These are phyloP conservation scores for Inga laurina DNA, from an alignment of 306 rosid genomes.

Conservation along the genomic window DNA sequence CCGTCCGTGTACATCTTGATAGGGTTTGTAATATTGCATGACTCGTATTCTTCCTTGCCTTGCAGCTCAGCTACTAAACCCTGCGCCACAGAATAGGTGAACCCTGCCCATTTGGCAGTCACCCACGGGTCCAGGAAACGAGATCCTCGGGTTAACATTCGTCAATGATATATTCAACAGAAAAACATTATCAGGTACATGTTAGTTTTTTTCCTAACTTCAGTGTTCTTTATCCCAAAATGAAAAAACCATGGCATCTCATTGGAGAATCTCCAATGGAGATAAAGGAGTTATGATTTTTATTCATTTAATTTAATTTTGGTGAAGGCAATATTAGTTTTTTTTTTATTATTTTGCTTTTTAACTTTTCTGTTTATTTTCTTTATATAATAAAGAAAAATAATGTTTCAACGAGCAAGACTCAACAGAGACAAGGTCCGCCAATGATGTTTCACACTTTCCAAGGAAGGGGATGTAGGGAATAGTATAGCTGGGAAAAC, in stretches of 20 bases:
- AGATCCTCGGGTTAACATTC: not conserved
- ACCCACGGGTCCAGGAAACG: not conserved
- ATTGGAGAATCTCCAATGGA: not conserved
- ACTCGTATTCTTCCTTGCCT: slow-evolving; percentile 67
- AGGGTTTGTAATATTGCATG: slow-evolving; percentile 66
- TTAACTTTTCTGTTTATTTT: not conserved
- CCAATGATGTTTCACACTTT: not conserved
- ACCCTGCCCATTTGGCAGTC: slow-evolving; percentile 52
- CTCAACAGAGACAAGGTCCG: not conserved
- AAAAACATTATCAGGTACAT: not conserved
- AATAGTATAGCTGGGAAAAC: too few species aligned
- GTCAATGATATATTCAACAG: not conserved
- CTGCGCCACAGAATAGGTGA: slow-evolving; percentile 66
- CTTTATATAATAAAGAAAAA: too few species aligned
- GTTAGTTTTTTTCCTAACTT: too few species aligned
- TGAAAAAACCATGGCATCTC: not conserved
- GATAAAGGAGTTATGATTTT: not conserved
- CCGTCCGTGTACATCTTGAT: slow-evolving; percentile 72
- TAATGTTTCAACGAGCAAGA: not conserved
- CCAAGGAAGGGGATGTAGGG: not conserved
- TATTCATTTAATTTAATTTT: too few species aligned
- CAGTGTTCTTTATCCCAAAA: too few species aligned
- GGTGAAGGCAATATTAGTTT: too few species aligned
- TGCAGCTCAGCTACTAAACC: slow-evolving; percentile 62
- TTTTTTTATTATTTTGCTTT: not conserved